A percentile compares a stretch with the other conserved stretches of the same genome.
phyloP scores from a whole-genome alignment of 1,284 basidiomycete species.

The Pascua guehoae region DNA sequence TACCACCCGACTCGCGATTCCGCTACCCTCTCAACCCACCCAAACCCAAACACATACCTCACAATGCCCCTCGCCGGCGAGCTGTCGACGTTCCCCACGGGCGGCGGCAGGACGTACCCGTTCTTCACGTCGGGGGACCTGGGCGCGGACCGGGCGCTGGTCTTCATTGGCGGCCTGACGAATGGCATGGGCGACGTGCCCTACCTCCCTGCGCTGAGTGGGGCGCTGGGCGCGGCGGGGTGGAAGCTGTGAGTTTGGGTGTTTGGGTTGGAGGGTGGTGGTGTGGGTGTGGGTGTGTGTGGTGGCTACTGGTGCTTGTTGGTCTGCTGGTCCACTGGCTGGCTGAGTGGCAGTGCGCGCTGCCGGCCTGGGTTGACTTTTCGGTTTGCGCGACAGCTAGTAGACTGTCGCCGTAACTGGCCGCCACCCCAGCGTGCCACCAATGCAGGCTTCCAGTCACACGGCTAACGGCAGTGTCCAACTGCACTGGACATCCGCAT shows the following conservation, averaged over 20 bases:
- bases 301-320: background rate
- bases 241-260: conserved; percentile 44
- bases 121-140: conserved; percentile 40
- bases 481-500: conserved; percentile 44
- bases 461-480: conserved; percentile 32
- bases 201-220: conserved; percentile 31
- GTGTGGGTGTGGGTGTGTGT: too few species aligned
- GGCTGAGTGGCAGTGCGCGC: too few species aligned
- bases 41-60: background rate
- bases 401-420: background rate
- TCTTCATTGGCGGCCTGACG: conserved; percentile 47
- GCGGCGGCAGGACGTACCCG: conserved; percentile 22
- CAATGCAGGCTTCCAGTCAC: too few species aligned
- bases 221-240: conserved; percentile 26
- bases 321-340: background rate
- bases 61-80: conserved; percentile 4
- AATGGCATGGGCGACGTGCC: conserved; percentile 41
- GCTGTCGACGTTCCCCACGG: conserved; percentile 1
- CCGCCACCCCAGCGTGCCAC: too few species aligned
- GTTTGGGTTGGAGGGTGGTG: background rate
- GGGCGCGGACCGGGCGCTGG: conserved; percentile 24
- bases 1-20: too few species aligned
- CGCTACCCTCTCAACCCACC: too few species aligned
- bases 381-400: too few species aligned
- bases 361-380: too few species aligned